Evolutionary conservation across 495 filamentous ascomycete species (phyloP), one percentile per base, ranked within the genome.

Genomic region (Penicillium waksmanii): DNA sequence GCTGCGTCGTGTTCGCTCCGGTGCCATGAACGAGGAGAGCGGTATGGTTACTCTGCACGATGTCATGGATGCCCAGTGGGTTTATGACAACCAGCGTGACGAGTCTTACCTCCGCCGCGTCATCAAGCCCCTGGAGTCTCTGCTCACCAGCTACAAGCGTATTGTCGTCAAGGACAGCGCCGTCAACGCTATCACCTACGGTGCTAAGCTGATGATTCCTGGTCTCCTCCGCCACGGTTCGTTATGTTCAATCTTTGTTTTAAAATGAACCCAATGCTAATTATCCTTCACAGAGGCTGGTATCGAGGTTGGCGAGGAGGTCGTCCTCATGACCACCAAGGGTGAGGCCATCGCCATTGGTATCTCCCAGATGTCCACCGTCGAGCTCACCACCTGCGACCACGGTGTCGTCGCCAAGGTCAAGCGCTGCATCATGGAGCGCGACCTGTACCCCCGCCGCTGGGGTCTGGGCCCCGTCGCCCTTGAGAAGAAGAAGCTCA

Each of bases 341-440:
- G 95, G 95, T 59, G 95, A 98, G 78, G 95, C 95, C 19, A 97
- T 98, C 65, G 95, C 95, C 49, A 83, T 98, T 40, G 95, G 89
- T 66, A 94, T 96, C 66, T 92, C 95, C 17, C 90, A 93, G 76
- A 98, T 98, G 93, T 93, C 90, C 13, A 92, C 92, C 2, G 90
- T 94, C 55, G 91, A 96, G 74, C 87, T 98, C 68, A 86, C 89
- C 10, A 90, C 89, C 47, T 96, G 93, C 74, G 91, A 96, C 71
- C 96, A 98, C 74, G 96, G 96, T 63, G 90, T 96, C 34, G 94
- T 98, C 47, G 95, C 96, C 52, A 97, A 96, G 81, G 88, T 98
- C 70, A 98, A 98, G 86, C 86, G 95, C 55, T 92, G 91, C 74
- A 98, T 98, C 76, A 98, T 98, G 95, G 96, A 98, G 79, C 90